Evolutionary conservation across 2,329 filamentous ascomycete genomes (phyloP).

Genomic region (Colletotrichum sublineola): DNA sequence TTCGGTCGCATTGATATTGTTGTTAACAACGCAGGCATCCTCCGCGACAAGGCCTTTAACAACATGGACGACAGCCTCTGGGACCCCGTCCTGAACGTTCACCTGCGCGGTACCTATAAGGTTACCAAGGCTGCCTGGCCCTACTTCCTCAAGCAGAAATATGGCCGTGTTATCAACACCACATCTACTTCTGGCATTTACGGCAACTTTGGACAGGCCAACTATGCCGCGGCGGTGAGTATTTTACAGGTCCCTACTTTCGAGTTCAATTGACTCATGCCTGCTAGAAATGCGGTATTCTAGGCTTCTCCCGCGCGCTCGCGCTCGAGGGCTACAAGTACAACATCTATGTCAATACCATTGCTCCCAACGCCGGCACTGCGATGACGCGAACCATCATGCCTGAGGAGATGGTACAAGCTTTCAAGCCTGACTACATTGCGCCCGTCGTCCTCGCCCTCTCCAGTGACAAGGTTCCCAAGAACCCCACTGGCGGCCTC

Average conservation of each 20-base stretch:
- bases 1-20: slow-evolving; percentile 95
- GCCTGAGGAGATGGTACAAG: slow-evolving; percentile 97
- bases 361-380: slow-evolving; percentile 96
- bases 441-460: slow-evolving; percentile 92
- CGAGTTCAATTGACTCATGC: slow-evolving; percentile 42
- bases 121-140: slow-evolving; percentile 98
- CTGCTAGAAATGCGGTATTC: slow-evolving; percentile 86
- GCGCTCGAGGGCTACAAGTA: slow-evolving; percentile 95
- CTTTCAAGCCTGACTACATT: slow-evolving; percentile 99
- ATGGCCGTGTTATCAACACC: slow-evolving; percentile 96
- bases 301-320: slow-evolving; percentile 93
- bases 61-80: slow-evolving; percentile 98
- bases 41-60: slow-evolving; percentile 96
- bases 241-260: slow-evolving; percentile 42
- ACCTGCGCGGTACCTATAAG: slow-evolving; percentile 95
- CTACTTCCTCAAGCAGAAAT: slow-evolving; percentile 98
- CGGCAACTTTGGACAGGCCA: slow-evolving; percentile 98
- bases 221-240: slow-evolving; percentile 89
- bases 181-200: slow-evolving; percentile 98
- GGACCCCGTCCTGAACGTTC: slow-evolving; percentile 92
- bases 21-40: slow-evolving; percentile 98
- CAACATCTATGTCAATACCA: slow-evolving; percentile 98
- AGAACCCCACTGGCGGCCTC: slow-evolving; percentile 85
- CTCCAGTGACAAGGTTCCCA: slow-evolving; percentile 85
- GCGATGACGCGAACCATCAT: slow-evolving; percentile 94